Conservation (phyloP, 1,139 yeast species). For the Ogataea hybrid region DNA sequence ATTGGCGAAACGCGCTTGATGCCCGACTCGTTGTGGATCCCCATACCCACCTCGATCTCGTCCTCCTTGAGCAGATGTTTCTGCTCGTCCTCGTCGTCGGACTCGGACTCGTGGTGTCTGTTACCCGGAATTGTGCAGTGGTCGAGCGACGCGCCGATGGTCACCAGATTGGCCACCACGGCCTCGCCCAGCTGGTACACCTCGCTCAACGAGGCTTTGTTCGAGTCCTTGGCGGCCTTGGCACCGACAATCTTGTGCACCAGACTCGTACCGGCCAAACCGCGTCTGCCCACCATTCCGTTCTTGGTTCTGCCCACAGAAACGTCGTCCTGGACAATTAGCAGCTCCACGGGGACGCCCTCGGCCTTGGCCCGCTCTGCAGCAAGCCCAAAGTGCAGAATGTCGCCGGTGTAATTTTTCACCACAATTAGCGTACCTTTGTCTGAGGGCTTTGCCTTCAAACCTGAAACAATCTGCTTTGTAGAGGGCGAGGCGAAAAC, state of each 20-base stretch:
- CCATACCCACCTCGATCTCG: slow-evolving; percentile 90
- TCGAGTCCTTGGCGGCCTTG: slow-evolving; percentile 51
- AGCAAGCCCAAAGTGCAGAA: slow-evolving; percentile 86
- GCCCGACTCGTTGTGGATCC: slow-evolving; percentile 95
- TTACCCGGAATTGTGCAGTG: slow-evolving; percentile 90
- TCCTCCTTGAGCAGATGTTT: slow-evolving; percentile 38
- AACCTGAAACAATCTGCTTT: slow-evolving; percentile 75
- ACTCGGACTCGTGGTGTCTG: slow-evolving; percentile 28
- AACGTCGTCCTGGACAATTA: slow-evolving; percentile 86
- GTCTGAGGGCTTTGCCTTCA: slow-evolving; percentile 51
- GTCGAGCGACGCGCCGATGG: slow-evolving; percentile 87
- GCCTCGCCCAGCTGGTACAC: slow-evolving; percentile 59
- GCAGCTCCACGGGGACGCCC: slow-evolving; percentile 69
- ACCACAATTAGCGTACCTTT: slow-evolving; percentile 74
- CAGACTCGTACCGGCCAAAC: slow-evolving; percentile 84
- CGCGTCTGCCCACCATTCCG: slow-evolving; percentile 90
- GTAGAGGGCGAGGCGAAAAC: slow-evolving; percentile 92
- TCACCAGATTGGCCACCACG: slow-evolving; percentile 65
- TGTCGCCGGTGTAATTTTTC: slow-evolving; percentile 93
- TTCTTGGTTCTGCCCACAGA: slow-evolving; percentile 88
- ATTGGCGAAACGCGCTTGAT: slow-evolving; percentile 67
- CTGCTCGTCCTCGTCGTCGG: slow-evolving; percentile 48
- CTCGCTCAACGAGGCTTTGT: slow-evolving; percentile 42
- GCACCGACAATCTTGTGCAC: slow-evolving; percentile 88
- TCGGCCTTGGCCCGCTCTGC: slow-evolving; percentile 82